Conservation (phyloP, 108 stramenopile genomes). For the Nitzschia sp. region DNA sequence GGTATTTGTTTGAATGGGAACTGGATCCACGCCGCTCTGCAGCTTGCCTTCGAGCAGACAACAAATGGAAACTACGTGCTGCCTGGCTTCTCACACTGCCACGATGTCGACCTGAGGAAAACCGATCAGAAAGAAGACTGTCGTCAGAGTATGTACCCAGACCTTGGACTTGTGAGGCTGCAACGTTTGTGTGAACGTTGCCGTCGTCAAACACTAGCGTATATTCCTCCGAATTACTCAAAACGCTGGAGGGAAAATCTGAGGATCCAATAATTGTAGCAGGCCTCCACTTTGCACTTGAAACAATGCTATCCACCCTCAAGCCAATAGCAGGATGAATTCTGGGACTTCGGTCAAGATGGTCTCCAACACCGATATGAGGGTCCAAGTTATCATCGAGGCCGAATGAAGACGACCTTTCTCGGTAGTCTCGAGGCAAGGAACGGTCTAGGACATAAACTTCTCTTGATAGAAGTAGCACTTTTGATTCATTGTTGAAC, state of each 20-base stretch:
- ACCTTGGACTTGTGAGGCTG: conserved; percentile 15
- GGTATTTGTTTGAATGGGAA: background rate
- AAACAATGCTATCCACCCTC: conserved; percentile 11
- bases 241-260: background rate
- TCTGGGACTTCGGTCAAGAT: background rate
- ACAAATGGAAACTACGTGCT: conserved; percentile 23
- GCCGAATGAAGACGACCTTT: too few species aligned
- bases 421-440: too few species aligned
- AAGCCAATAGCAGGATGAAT: conserved; percentile 3
- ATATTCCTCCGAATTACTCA: background rate
- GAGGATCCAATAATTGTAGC: conserved; percentile 3
- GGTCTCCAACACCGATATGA: background rate
- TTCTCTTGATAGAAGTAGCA: background rate
- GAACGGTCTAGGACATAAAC: background rate
- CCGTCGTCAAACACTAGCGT: conserved; percentile 35
- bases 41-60: conserved; percentile 8
- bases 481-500: background rate
- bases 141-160: background rate
- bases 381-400: background rate
- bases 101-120: background rate
- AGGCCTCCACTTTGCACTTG: conserved; percentile 3
- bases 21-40: conserved; percentile 1
- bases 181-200: conserved; percentile 19
- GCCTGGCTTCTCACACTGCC: conserved; percentile 1
- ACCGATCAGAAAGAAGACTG: too few species aligned